phyloP scores from a whole-genome alignment of 176 grass and related monocot genomes.

The Tillandsia leiboldiana region DNA sequence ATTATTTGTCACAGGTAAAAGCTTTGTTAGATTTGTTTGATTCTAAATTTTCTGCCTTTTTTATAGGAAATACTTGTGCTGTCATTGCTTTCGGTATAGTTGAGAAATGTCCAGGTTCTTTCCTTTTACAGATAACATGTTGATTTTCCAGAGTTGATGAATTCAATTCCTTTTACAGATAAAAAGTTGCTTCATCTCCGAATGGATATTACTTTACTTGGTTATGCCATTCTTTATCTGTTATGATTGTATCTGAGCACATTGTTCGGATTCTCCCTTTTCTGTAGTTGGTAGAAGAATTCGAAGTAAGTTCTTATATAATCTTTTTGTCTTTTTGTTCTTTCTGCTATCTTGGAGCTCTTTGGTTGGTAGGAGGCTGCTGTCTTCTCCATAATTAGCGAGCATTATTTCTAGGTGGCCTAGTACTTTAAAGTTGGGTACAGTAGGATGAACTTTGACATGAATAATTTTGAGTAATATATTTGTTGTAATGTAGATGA shows the following conservation, averaged over 20 bases:
- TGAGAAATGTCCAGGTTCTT: constrained; percentile 1
- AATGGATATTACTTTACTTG: not conserved
- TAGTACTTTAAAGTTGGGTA: no score
- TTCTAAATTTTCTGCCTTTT: constrained; percentile 1
- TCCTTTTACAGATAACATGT: not conserved
- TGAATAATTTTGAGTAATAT: no score
- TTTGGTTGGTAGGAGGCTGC: not conserved
- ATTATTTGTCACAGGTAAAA: not conserved
- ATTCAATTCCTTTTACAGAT: not conserved
- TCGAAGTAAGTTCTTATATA: not conserved
- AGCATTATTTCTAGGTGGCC: no score
- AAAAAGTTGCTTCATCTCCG: not conserved
- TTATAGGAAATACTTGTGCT: not conserved
- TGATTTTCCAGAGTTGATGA: not conserved
- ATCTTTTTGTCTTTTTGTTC: not conserved
- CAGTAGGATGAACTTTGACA: no score
- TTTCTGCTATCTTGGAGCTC: not conserved
- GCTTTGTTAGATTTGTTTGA: not conserved
- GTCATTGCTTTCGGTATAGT: not conserved
- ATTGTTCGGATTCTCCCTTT: not conserved
- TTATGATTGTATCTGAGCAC: not conserved
- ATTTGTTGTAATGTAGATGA: no score
- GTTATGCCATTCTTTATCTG: not conserved
- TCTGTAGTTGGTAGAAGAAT: not conserved
- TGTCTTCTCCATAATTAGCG: no score